Evolutionary conservation across 805 yeast species (phyloP).

Genomic region (Wickerhamiella galacta): DNA sequence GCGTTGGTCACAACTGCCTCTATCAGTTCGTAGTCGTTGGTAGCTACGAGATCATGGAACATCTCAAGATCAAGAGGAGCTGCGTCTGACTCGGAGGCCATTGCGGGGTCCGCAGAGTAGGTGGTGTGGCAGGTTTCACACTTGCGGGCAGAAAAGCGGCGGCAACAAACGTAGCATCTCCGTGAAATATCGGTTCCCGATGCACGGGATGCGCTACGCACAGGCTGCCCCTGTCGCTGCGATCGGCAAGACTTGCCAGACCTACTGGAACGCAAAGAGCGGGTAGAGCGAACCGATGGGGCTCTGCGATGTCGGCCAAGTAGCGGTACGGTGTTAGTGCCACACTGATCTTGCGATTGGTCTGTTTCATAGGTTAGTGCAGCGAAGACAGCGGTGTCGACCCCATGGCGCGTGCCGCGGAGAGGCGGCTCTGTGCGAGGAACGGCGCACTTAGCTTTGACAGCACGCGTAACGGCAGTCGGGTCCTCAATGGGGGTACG

Average conservation of each 20-base stretch:
- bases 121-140: constrained; percentile 13
- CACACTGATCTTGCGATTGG: too few species aligned
- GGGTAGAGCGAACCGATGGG: constrained; percentile 3
- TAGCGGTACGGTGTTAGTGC: too few species aligned
- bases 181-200: constrained; percentile 6
- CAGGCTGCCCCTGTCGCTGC: not conserved
- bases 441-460: too few species aligned
- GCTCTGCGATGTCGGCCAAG: constrained; percentile 2
- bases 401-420: too few species aligned
- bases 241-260: constrained; percentile 1
- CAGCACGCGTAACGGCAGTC: too few species aligned
- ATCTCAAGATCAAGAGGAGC: constrained; percentile 11
- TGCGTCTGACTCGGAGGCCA: constrained; percentile 1
- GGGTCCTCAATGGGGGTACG: too few species aligned
- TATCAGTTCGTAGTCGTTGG: constrained; percentile 11
- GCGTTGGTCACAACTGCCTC: constrained; percentile 13
- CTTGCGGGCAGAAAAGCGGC: constrained; percentile 6
- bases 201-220: not conserved
- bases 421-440: too few species aligned
- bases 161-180: constrained; percentile 12
- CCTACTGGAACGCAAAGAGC: constrained; percentile 1
- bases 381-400: too few species aligned
- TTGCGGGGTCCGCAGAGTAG: constrained; percentile 5
- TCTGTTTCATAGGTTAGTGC: too few species aligned
- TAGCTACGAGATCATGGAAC: constrained; percentile 10